These are phyloP conservation scores for Crithidia bombi DNA, from an alignment of 208 protist species.

Conservation along the genomic window DNA sequence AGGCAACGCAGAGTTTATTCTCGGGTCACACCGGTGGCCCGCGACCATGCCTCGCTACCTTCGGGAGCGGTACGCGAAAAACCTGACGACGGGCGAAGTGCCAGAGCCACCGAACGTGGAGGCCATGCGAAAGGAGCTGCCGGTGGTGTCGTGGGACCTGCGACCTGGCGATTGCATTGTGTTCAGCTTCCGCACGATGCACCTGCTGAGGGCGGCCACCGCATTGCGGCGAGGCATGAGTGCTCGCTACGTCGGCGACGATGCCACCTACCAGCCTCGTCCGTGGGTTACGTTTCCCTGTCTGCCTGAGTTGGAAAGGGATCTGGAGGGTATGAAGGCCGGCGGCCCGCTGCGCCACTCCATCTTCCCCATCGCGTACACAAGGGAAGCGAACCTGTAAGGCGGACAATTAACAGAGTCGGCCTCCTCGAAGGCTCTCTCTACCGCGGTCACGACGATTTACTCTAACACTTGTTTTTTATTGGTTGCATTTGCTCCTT, in stretches of 20 bases:
- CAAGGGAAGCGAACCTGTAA: conserved; percentile 1
- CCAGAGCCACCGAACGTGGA: conserved; percentile 45
- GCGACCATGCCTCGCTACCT: conserved; percentile 48
- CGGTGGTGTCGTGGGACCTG: conserved; percentile 33
- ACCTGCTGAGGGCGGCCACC: conserved; percentile 27
- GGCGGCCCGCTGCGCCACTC: conserved; percentile 22
- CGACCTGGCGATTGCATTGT: conserved; percentile 37
- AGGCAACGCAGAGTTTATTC: conserved; percentile 44
- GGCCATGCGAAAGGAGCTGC: conserved; percentile 25
- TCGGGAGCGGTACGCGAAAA: conserved; percentile 42
- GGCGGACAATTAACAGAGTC: not conserved
- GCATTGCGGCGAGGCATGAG: conserved; percentile 41
- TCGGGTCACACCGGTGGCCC: conserved; percentile 47
- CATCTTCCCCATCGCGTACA: conserved; percentile 32
- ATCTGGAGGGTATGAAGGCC: conserved; percentile 15
- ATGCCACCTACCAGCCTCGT: conserved; percentile 31
- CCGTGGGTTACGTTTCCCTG: conserved; percentile 38
- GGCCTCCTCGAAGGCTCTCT: not conserved
- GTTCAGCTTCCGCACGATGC: conserved; percentile 49
- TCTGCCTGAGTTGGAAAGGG: conserved; percentile 37
- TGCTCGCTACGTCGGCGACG: conserved; percentile 39
- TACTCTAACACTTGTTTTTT: too few relatives aligned
- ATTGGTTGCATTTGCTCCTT: too few relatives aligned
- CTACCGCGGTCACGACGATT: too few relatives aligned
- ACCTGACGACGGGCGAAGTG: conserved; percentile 34